A percentile compares a stretch with the other conserved stretches of the same genome.
phyloP scores from a whole-genome alignment of 2,329 filamentous ascomycete species.

The Thielaviopsis punctulata region DNA sequence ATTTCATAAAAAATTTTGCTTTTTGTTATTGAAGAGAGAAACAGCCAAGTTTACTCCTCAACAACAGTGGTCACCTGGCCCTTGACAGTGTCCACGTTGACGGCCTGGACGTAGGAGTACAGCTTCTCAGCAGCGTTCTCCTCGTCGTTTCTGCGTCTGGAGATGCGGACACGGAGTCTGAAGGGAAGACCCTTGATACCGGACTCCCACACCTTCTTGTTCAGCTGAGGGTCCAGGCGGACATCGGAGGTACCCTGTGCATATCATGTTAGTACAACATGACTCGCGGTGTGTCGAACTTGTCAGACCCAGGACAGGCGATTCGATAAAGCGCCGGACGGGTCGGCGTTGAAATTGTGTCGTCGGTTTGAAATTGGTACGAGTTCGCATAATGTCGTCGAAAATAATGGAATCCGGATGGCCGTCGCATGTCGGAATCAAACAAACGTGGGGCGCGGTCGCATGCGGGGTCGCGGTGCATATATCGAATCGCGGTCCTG shows the following conservation, averaged over 20 bases:
- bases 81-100: constrained; percentile 99
- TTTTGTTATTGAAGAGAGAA: constrained; percentile 15
- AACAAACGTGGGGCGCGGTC: not conserved
- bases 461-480: not conserved
- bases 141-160: constrained; percentile 99
- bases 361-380: not conserved
- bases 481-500: constrained; percentile 6
- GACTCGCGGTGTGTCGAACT: not conserved
- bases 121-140: constrained; percentile 99
- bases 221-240: constrained; percentile 93
- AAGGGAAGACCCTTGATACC: constrained; percentile 98
- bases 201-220: constrained; percentile 99
- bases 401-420: not conserved
- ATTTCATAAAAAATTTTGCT: constrained; percentile 17
- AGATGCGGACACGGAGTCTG: constrained; percentile 95
- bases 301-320: not conserved
- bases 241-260: constrained; percentile 84
- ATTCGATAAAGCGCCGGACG: not conserved
- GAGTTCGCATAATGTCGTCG: not conserved
- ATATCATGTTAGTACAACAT: constrained; percentile 10
- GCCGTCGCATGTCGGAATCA: not conserved
- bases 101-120: constrained; percentile 98
- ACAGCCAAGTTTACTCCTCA: constrained; percentile 38
- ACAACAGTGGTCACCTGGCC: constrained; percentile 87
- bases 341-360: not conserved